Percentiles rank a stretch among this genome's conserved stretches.
phyloP scores from a whole-genome alignment of 1,139 yeast species.

The Lodderomyces orthopsilosis region DNA sequence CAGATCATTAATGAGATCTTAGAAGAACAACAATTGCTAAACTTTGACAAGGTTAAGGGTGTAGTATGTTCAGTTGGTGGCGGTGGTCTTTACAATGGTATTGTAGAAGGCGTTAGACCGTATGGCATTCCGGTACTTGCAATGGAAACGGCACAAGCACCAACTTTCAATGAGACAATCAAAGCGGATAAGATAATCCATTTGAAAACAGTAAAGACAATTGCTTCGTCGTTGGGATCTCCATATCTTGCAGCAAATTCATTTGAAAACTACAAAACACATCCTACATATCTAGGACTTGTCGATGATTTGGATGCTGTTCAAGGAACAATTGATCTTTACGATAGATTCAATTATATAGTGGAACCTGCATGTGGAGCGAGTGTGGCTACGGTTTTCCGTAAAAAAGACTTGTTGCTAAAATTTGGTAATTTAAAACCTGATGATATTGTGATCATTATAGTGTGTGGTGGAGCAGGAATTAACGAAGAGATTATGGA shows the following conservation, averaged over 20 bases:
- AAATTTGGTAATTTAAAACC: slow-evolving; percentile 21
- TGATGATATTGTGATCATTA: slow-evolving; percentile 34
- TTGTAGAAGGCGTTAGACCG: slow-evolving; percentile 27
- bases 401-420: slow-evolving; percentile 21
- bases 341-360: slow-evolving; percentile 21
- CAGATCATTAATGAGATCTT: slow-evolving; percentile 33
- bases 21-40: slow-evolving; percentile 18
- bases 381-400: slow-evolving; percentile 27
- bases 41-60: slow-evolving; percentile 27
- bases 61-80: slow-evolving; percentile 45
- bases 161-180: slow-evolving; percentile 35
- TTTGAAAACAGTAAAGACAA: slow-evolving; percentile 28
- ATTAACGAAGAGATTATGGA: slow-evolving; percentile 20
- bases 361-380: slow-evolving; percentile 49
- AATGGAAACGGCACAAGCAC: slow-evolving; percentile 40
- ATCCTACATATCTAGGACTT: slow-evolving; percentile 22
- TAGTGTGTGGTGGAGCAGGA: slow-evolving; percentile 44
- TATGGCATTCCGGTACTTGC: slow-evolving; percentile 25
- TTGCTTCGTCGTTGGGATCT: slow-evolving; percentile 42
- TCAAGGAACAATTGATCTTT: slow-evolving; percentile 26
- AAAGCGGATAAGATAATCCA: slow-evolving; percentile 26
- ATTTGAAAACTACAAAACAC: slow-evolving; percentile 23
- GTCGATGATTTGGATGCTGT: slow-evolving; percentile 39
- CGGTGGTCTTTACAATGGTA: slow-evolving; percentile 33
- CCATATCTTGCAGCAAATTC: slow-evolving; percentile 34